Conservation (phyloP, 176 grass and related monocot genomes). For the Bonia amplexicaulis region DNA sequence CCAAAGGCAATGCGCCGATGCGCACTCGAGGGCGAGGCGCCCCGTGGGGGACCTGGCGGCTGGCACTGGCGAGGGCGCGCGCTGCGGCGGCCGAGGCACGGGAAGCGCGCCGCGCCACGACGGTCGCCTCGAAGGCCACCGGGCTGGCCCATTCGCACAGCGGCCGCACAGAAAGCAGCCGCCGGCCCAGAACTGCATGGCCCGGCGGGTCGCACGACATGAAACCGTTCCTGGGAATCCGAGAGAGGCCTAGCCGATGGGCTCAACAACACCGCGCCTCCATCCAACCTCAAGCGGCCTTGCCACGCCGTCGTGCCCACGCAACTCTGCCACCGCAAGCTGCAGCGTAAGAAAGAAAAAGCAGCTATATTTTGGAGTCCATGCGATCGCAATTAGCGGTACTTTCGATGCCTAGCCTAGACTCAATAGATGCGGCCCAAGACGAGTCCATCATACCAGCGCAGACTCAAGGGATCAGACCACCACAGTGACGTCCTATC, state of each 20-base stretch:
- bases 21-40: not conserved
- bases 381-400: too few relatives aligned
- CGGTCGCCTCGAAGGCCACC: not conserved
- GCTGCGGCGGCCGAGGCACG: not conserved
- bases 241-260: not conserved
- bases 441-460: not conserved
- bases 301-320: not conserved
- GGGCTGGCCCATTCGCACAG: not conserved
- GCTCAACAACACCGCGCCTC: not conserved
- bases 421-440: not conserved
- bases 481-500: not conserved
- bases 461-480: not conserved
- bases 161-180: not conserved
- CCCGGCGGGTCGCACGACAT: accelerated
- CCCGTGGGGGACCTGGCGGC: not conserved
- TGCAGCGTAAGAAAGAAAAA: not conserved
- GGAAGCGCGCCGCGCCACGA: not conserved
- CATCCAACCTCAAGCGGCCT: not conserved
- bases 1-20: not conserved
- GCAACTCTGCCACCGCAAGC: not conserved
- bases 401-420: too few relatives aligned
- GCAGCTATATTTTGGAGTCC: not conserved
- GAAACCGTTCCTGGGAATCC: not conserved
- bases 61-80: not conserved
- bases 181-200: not conserved